Base-by-base conservation (phyloP, 495 filamentous ascomycete species). In the Penicillium lividum region DNA sequence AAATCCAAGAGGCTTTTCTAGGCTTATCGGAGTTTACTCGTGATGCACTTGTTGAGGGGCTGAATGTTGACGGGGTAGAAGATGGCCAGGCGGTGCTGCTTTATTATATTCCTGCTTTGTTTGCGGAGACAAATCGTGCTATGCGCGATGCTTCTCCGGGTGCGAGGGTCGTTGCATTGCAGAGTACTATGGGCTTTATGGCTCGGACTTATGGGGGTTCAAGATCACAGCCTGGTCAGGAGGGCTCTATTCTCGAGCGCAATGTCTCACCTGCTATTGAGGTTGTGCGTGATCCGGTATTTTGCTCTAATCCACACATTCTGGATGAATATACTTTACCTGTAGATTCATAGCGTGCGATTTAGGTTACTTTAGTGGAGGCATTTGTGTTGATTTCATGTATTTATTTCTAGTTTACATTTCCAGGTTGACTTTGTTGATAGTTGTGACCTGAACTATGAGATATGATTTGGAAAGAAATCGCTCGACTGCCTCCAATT, bases 91-190 rank as follows among this genome's bases (percentile, higher is more conserved):
- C 68, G 2, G 50, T 70, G 5, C 13, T 70, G 8, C 57, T 58
- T 0, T 70, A 68, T 46, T 70, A 70, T 36, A 53, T 54, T 27
- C 68, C 68, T 15, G 68, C 49, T 0, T 36, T 70, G 3, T 50
- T 67, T 10, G 53, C 16, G 34, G 59, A 22, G 46, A 38, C 10
- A 42, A 22, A 5, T 10, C 18, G 7, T 9, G 22, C 4, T n/a
- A 15, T 49, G 46, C 28, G 27, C 13, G 28, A 29, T 4, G 22
- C 44, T 11, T 47, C 44, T 7, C 0, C 40, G 7, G 50, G 57
- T 3, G 43, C 49, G 0, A 13, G 18, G 3, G 25, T 66, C 1
- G 27, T 49, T 44, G 59, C 56, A 3, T 10, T 69, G 3, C 28
- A 16, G 16, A 38, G 33, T 29, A 43, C 66, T 4, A 63, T 70